phyloP scores from a whole-genome alignment of 495 filamentous ascomycete species.

The Cenococcum geophilum region DNA sequence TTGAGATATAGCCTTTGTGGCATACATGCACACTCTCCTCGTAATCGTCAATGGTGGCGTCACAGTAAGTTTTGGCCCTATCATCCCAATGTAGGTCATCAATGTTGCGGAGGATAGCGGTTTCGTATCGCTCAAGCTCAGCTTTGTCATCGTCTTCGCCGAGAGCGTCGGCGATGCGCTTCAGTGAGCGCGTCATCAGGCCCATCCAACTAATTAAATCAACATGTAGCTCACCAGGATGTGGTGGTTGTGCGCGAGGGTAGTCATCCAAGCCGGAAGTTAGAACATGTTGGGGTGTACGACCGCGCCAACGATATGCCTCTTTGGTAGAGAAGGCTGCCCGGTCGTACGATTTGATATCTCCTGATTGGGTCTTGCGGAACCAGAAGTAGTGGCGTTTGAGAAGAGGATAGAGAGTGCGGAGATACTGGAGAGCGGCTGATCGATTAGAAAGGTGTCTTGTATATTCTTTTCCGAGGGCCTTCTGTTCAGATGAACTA shows the following conservation, averaged over 20 bases:
- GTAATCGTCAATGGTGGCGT: constrained; percentile 91
- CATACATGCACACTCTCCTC: constrained; percentile 87
- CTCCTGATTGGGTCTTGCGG: constrained; percentile 81
- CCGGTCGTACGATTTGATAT: constrained; percentile 85
- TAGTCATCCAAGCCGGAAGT: constrained; percentile 96
- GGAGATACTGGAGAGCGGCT: constrained; percentile 66
- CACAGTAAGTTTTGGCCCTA: constrained; percentile 75
- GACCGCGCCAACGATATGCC: constrained; percentile 93
- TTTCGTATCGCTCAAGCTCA: constrained; percentile 64
- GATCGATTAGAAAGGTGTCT: constrained; percentile 61
- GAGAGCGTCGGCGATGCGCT: constrained; percentile 67
- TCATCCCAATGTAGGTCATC: constrained; percentile 92
- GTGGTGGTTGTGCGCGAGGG: constrained; percentile 88
- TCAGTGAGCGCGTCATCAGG: constrained; percentile 77
- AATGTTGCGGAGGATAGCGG: constrained; percentile 77
- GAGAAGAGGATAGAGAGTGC: constrained; percentile 81
- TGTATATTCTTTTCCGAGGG: constrained; percentile 43
- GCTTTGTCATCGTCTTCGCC: constrained; percentile 67
- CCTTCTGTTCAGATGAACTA: constrained; percentile 21
- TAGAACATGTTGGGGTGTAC: constrained; percentile 76
- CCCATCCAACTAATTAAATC: constrained; percentile 97
- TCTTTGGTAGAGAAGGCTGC: constrained; percentile 80
- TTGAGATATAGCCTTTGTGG: constrained; percentile 91
- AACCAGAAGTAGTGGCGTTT: constrained; percentile 93
- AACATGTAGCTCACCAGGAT: constrained; percentile 93